Base-by-base conservation (phyloP, 2,329 filamentous ascomycete species). In the Exserohilum rostratum region DNA sequence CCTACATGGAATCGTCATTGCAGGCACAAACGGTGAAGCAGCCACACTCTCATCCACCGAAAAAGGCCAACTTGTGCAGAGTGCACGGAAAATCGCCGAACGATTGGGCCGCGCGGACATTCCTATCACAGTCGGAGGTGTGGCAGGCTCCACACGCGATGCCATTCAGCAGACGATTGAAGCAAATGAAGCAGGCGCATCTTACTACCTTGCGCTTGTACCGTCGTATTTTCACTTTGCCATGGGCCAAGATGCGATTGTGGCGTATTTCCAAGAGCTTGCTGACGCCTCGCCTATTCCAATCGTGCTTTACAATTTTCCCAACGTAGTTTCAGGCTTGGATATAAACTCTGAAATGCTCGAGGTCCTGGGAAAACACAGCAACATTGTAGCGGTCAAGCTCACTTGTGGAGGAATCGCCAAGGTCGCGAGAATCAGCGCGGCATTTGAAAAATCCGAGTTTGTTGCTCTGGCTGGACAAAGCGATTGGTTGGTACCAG, bases 401-500 rank as follows among this genome's bases (percentile, higher is more conserved):
- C 67, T 76, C 27, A 74, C 73, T 6, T 76, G 73, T 43, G 71
- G 73, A 37, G 67, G 72, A 34, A 75, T 75, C 51, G 79, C 74
- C 5, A 80, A 80, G 56, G 73, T 80, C 2, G 67, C 76, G 11
- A 70, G 78, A 29, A 66, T 76, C 3, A 70, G 69, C 6, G 76
- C 77, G 5, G 56, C 65, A 4, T 77, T 76, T 54, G 64, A 69
- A 27, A 67, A 72, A 46, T 68, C 66, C 9, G 62, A 73, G 17
- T 79, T 79, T 48, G 71, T 68, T 20, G 74, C 75, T 3, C 61
- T 78, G 7, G 74, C 76, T 29, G 78, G 78, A 4, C 77, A 79
- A 68, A 74, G 76, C 62, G 74, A 78, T 59, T 78, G 76, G 74
- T 55, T 79, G 20, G 76, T 89, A 44, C 85, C 84, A 2, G 85